Evolutionary conservation across 805 yeast species (phyloP), one percentile per base, ranked within the genome.

Genomic region (Phaffomyces thermotolerans): DNA sequence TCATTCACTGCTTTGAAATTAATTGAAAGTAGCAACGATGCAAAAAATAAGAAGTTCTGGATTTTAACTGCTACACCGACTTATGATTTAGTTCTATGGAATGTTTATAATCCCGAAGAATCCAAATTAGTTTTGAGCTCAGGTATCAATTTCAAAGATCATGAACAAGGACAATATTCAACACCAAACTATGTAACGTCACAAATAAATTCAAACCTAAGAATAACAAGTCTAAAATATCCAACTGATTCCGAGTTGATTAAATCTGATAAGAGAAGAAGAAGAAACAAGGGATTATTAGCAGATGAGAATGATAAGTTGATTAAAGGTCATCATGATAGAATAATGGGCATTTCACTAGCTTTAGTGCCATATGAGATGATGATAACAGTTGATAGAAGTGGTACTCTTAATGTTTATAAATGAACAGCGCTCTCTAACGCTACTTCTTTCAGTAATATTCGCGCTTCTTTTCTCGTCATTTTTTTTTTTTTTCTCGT

Each of bases 381-480:
- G 78, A 58, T 84, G 3, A 63, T 85, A 4, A 69, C 84, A 3
- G 87, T 67, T 3, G 95, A 85, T 51, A 64, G 87, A 44, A 71
- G 76, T 35, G 95, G 95, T 0, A 67, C 65, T 3, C 66, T 86
- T 29, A 78, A 78, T 55, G 73, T 84, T 3, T 83, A 76, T 58
- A 72, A 68, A 22, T 31, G 18, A 22, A 9, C 10, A 10, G 13
- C 10, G 12, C n/a, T 12, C 13, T 10, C 4, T 17, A n/a, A 17
- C 9, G 8, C 4, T 30, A 14, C 24, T 32, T 4, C 24, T 33
- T 33, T 10, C 3, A 13, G 42, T 34, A 40, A 34, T 34, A 7
- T 34, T 31, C 43, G 43, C 43, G 39, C 4, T 9, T 17, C 8
- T 37, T 12, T 31, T 10, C 13, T 25, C 22, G 6, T 27, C 7